These are phyloP conservation scores for Hibiscus tridactylites DNA, from an alignment of 345 rosid genomes.

Conservation along the genomic window DNA sequence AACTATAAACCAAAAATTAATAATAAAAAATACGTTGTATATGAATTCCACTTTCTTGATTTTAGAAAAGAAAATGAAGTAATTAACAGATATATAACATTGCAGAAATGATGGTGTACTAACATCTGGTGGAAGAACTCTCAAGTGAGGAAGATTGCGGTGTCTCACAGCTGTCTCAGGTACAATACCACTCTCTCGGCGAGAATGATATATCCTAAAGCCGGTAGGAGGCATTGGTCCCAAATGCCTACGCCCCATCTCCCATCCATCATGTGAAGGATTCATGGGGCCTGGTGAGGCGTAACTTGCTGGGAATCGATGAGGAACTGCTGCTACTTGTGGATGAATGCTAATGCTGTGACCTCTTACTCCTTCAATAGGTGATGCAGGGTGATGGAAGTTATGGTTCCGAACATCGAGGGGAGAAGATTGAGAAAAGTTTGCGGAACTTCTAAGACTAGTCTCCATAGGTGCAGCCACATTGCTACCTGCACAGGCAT, in stretches of 20 bases:
- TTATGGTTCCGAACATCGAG: background rate
- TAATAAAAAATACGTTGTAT: too few relatives aligned
- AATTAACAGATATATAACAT: background rate
- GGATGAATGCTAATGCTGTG: background rate
- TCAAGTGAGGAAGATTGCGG: background rate
- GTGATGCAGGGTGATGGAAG: background rate
- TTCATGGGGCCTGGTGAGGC: background rate
- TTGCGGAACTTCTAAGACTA: background rate
- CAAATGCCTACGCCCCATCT: background rate
- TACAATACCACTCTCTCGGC: background rate
- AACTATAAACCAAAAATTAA: background rate
- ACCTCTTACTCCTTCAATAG: background rate
- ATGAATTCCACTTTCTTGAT: background rate
- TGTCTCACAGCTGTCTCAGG: background rate
- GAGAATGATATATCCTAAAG: background rate
- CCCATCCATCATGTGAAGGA: background rate
- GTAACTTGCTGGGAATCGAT: background rate
- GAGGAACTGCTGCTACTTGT: background rate
- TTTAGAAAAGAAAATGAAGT: background rate
- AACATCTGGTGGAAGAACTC: background rate
- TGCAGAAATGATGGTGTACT: background rate
- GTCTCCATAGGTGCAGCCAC: background rate
- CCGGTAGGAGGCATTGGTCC: background rate
- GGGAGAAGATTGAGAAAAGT: background rate
- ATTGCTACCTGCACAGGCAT: background rate